phyloP scores from a whole-genome alignment of 2,329 filamentous ascomycete species.

The Fusarium sp. region DNA sequence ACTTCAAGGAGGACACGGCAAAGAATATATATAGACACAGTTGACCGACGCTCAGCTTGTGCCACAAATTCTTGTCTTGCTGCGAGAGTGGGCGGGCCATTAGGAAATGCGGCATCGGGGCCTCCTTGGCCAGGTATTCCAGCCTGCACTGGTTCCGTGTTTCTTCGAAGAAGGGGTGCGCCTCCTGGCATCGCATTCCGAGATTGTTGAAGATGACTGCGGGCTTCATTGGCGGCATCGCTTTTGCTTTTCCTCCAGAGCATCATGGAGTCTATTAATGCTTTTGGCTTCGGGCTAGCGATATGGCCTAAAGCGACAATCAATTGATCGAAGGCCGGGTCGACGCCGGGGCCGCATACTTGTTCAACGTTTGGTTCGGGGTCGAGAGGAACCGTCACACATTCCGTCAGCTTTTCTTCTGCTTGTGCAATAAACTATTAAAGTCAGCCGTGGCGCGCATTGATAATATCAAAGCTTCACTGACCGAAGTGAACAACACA shows the following conservation, averaged over 20 bases:
- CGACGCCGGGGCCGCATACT: slow-evolving; percentile 89
- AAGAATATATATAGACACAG: slow-evolving; percentile 94
- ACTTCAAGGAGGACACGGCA: slow-evolving; percentile 95
- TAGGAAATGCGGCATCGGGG: slow-evolving; percentile 48
- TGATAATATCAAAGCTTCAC: slow-evolving; percentile 45
- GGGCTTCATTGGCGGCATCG: slow-evolving; percentile 81
- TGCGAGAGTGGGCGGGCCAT: slow-evolving; percentile 54
- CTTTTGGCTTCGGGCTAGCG: slow-evolving; percentile 91
- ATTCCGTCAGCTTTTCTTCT: slow-evolving; percentile 94
- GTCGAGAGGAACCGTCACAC: slow-evolving; percentile 81
- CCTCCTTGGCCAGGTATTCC: slow-evolving; percentile 42
- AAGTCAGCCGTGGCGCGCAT: slow-evolving; percentile 27
- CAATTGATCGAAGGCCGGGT: slow-evolving; percentile 91
- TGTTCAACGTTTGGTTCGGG: slow-evolving; percentile 86
- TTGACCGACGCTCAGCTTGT: slow-evolving; percentile 88
- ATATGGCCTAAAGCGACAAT: slow-evolving; percentile 95
- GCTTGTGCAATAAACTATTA: slow-evolving; percentile 88
- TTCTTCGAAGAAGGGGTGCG: slow-evolving; percentile 71
- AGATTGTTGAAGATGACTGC: slow-evolving; percentile 66
- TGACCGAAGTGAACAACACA: slow-evolving; percentile 90
- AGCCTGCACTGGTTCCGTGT: slow-evolving; percentile 76
- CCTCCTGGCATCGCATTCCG: slow-evolving; percentile 57
- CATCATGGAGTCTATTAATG: slow-evolving; percentile 97
- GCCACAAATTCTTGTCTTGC: slow-evolving; percentile 76
- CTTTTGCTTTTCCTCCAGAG: slow-evolving; percentile 97